Conservation (phyloP, 306 rosid genomes). For the Sindora glabra region DNA sequence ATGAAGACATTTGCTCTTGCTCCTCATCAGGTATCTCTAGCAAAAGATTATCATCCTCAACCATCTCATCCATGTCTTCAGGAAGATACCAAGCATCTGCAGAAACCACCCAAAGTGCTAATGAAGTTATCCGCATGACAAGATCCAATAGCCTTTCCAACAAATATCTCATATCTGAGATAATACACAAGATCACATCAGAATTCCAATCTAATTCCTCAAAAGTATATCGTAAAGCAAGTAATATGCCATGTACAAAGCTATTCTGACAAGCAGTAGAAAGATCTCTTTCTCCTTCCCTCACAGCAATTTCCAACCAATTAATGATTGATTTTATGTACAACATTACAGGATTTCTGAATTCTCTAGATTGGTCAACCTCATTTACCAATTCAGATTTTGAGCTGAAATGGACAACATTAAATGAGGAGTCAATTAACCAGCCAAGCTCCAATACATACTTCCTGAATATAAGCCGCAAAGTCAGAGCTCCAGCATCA, state of each 20-base stretch:
- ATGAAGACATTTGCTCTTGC: conserved; percentile 26
- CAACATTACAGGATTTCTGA: conserved; percentile 47
- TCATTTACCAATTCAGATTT: conserved; percentile 32
- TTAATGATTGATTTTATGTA: conserved; percentile 75
- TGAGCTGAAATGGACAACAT: conserved; percentile 30
- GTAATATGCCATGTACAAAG: conserved; percentile 92
- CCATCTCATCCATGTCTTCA: conserved; percentile 83
- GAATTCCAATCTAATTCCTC: conserved; percentile 92
- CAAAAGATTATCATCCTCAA: conserved; percentile 55
- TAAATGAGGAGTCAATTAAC: conserved; percentile 48
- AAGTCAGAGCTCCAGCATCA: conserved; percentile 90
- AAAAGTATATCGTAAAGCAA: conserved; percentile 78
- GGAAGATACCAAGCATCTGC: conserved; percentile 95
- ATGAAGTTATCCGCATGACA: conserved; percentile 75
- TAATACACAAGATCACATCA: conserved; percentile 35
- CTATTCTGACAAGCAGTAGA: conserved; percentile 79
- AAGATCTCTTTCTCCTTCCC: conserved; percentile 79
- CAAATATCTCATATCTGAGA: conserved; percentile 53
- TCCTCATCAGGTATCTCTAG: conserved; percentile 48
- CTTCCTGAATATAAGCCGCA: conserved; percentile 82
- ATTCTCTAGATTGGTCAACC: conserved; percentile 24
- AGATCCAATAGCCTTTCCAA: conserved; percentile 69
- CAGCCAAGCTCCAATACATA: conserved; percentile 82
- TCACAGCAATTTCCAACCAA: conserved; percentile 68
- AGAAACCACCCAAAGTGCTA: conserved; percentile 95